phyloP scores from a whole-genome alignment of 768 basidiomycete genomes.

The Calocybe cyanea region DNA sequence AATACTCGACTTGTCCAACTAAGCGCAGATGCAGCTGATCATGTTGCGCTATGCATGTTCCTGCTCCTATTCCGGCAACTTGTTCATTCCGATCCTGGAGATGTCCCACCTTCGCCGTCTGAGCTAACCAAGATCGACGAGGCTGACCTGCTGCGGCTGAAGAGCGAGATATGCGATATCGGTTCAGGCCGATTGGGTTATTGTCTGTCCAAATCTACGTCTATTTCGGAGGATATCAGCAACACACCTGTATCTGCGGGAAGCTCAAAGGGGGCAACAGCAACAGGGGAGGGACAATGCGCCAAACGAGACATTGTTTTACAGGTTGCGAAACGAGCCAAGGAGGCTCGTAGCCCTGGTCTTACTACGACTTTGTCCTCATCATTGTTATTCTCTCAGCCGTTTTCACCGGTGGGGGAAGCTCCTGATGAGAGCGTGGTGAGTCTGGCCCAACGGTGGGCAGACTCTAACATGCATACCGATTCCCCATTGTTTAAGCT shows the following conservation, averaged over 20 bases:
- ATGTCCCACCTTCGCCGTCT: slow-evolving; percentile 23
- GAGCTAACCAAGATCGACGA: slow-evolving; percentile 42
- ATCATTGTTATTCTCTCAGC: slow-evolving; percentile 19
- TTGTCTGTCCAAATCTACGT: slow-evolving; percentile 39
- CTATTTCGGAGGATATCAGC: no score
- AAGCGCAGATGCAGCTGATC: slow-evolving; percentile 70
- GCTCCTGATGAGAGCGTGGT: slow-evolving; percentile 52
- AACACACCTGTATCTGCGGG: slow-evolving; percentile 17
- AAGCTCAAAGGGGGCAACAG: slow-evolving; percentile 2
- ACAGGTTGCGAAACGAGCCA: slow-evolving; percentile 72
- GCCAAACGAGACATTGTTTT: slow-evolving; percentile 66
- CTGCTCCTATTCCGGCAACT: slow-evolving; percentile 79
- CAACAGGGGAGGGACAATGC: slow-evolving; percentile 33
- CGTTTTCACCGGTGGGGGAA: slow-evolving; percentile 25
- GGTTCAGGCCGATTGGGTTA: slow-evolving; percentile 59
- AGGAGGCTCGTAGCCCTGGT: slow-evolving; percentile 32
- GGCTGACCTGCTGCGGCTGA: slow-evolving; percentile 54
- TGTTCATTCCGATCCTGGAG: slow-evolving; percentile 43
- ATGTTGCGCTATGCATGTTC: slow-evolving; percentile 75
- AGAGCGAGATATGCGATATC: slow-evolving; percentile 74
- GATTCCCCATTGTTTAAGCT: slow-evolving; percentile 57
- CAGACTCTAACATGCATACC: slow-evolving; percentile 59
- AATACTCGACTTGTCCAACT: slow-evolving; percentile 62
- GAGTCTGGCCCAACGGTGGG: slow-evolving; percentile 66
- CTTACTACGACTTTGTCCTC: slow-evolving; percentile 4